Conservation (phyloP, 2,329 filamentous ascomycete genomes). For the Mariannaea elegans region DNA sequence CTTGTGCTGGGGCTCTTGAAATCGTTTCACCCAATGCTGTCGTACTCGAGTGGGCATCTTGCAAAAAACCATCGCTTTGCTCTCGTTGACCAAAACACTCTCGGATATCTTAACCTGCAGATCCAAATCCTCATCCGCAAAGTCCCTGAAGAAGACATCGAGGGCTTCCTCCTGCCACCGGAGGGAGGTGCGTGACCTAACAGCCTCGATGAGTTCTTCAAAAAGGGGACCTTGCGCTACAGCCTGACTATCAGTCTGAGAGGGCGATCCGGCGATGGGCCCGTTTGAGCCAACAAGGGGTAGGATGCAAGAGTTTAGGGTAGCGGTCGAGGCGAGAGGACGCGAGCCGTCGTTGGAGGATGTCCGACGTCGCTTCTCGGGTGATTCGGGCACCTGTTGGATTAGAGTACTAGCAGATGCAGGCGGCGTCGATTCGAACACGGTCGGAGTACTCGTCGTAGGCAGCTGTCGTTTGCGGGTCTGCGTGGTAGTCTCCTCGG, state of each 20-base stretch:
- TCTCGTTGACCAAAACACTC: constrained; percentile 65
- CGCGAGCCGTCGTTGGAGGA: constrained; percentile 40
- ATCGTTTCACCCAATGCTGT: constrained; percentile 64
- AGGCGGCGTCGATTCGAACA: constrained; percentile 36
- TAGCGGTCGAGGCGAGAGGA: constrained; percentile 33
- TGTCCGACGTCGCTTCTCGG: constrained; percentile 47
- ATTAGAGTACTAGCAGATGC: constrained; percentile 24
- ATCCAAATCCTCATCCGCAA: constrained; percentile 64
- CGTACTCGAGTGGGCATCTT: constrained; percentile 65
- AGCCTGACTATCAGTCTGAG: constrained; percentile 32
- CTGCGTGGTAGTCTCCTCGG: constrained; percentile 59
- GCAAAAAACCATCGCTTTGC: constrained; percentile 69
- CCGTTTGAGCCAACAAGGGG: constrained; percentile 32
- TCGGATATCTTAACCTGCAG: constrained; percentile 68
- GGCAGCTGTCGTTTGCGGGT: constrained; percentile 54
- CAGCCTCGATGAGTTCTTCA: constrained; percentile 53
- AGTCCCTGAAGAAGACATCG: constrained; percentile 68
- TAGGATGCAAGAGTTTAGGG: constrained; percentile 43
- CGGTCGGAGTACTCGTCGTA: constrained; percentile 22
- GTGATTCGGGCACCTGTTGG: constrained; percentile 43
- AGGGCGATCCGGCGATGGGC: constrained; percentile 28
- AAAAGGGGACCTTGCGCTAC: constrained; percentile 36
- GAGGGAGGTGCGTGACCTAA: constrained; percentile 50
- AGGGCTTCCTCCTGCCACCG: constrained; percentile 67
- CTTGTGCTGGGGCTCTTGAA: constrained; percentile 50